Evolutionary conservation across 2,329 filamentous ascomycete genomes (phyloP).

Genomic region (Lachnellula willkommii): DNA sequence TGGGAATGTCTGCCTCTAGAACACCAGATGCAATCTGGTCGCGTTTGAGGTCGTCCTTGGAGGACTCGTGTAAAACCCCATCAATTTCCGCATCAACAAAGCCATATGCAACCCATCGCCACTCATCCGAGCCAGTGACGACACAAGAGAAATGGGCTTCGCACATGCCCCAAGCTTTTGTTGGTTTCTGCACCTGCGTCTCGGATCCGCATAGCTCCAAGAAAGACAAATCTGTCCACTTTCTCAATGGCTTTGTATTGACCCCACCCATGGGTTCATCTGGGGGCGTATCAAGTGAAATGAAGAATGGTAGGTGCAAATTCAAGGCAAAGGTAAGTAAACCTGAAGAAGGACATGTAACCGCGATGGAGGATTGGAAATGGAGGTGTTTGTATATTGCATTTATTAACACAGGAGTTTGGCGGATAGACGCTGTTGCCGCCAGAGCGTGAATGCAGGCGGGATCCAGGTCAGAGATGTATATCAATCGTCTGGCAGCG

Average conservation of each 20-base stretch:
- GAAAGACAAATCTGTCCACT: slow-evolving; percentile 6
- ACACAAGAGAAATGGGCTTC: slow-evolving; percentile 8
- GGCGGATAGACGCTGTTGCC: neutral
- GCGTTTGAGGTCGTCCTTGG: neutral
- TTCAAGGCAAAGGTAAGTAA: neutral
- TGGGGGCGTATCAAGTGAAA: neutral
- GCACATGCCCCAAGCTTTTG: neutral
- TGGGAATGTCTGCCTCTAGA: neutral
- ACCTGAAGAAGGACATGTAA: neutral
- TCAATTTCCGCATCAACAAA: slow-evolving; percentile 5
- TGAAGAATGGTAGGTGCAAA: slow-evolving; percentile 5
- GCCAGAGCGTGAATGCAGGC: slow-evolving; percentile 3
- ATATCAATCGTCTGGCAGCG: slow-evolving; percentile 4
- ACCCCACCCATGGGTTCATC: neutral
- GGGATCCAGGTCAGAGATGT: slow-evolving; percentile 1
- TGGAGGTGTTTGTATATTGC: slow-evolving; percentile 4
- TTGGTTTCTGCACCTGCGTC: neutral
- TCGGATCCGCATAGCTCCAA: neutral
- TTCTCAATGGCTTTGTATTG: neutral
- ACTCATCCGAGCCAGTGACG: slow-evolving; percentile 4
- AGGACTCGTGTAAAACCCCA: neutral
- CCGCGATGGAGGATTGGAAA: neutral
- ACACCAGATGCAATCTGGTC: slow-evolving; percentile 2
- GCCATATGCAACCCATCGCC: slow-evolving; percentile 5
- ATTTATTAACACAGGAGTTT: neutral